Evolutionary conservation across 2,329 filamentous ascomycete genomes (phyloP), one percentile per base, ranked within the genome.

Genomic region (Pleurostoma richardsiae): DNA sequence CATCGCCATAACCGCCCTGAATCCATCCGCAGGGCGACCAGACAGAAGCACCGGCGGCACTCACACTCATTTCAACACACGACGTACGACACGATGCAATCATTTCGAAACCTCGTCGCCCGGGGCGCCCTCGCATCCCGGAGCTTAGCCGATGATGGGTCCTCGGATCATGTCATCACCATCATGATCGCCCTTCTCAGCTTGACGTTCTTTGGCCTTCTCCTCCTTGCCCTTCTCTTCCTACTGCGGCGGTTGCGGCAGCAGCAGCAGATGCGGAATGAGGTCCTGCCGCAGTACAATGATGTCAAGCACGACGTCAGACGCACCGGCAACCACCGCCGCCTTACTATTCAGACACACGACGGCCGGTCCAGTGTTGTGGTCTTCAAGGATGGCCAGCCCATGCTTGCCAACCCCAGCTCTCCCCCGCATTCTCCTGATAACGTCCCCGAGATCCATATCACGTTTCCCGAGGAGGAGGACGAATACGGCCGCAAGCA

Each of bases 401-500:
- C 82, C 54, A 83, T 95, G 69, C 82, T 92, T 55, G 78, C 83
- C 54, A 88, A 88, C 68, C 86, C 88, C 30, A 75, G 79, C 50
- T 86, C 83, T 52, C 85, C 89, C 11, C 88, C 91, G 27, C 74
- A 86, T 58, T 88, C 86, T 41, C 85, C 87, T n/a, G 88, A 82
- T 67, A 86, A 87, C 55, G 79, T 97, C 29, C 94, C 94, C 26
- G 88, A 97, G 71, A 99, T 99, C 60, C 90, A 91, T 69, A 96
- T 99, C 67, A 97, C 94, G 33, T 97, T 99, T 74, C 94, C 94
- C 11, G 89, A 95, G 59, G 94, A 97, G 74, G 85, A 95, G 57
- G 91, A 96, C 62, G 88, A 90, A 56, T 73, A 81, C 46, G 92
- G 92, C 56, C 89, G 84, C 67, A 79, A 79, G 58, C 87, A 87